These are phyloP conservation scores for Zoysia japonica DNA, from an alignment of 176 grass and related monocot species.

Conservation along the genomic window DNA sequence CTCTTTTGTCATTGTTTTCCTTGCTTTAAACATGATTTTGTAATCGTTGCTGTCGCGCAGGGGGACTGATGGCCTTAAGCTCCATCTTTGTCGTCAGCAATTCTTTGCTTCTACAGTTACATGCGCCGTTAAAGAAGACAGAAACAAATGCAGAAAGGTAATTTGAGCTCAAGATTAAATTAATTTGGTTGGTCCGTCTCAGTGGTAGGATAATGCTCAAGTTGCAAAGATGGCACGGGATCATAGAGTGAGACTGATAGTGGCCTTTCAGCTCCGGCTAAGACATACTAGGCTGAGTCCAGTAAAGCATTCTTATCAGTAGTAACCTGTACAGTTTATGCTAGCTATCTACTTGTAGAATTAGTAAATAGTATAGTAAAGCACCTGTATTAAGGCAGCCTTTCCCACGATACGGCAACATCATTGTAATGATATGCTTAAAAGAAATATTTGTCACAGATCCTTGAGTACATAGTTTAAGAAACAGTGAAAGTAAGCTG, in stretches of 20 bases:
- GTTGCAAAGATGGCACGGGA: conserved; percentile 9
- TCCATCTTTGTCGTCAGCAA: conserved; percentile 95
- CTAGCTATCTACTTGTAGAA: neutral
- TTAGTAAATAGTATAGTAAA: neutral
- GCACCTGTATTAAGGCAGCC: neutral
- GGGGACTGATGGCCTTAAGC: conserved; percentile 91
- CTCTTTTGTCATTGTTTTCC: neutral
- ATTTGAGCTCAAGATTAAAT: conserved; percentile 21
- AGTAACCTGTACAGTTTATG: conserved; percentile 1
- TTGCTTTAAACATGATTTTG: neutral
- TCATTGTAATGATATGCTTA: neutral
- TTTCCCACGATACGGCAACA: neutral
- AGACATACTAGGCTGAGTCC: neutral
- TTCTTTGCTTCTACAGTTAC: conserved; percentile 85
- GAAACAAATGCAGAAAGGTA: conserved; percentile 24
- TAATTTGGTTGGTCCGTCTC: conserved; percentile 6
- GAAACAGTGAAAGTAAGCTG: neutral
- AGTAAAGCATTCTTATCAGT: neutral
- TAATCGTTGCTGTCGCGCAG: conserved; percentile 34
- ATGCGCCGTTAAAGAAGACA: conserved; percentile 60
- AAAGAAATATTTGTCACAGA: neutral
- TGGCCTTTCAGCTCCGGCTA: conserved; percentile 15
- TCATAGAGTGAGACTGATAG: conserved; percentile 40
- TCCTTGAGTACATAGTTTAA: neutral
- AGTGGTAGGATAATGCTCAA: neutral